Conservation (phyloP, 2,329 filamentous ascomycete species). For the Arthrinium puccinioides region DNA sequence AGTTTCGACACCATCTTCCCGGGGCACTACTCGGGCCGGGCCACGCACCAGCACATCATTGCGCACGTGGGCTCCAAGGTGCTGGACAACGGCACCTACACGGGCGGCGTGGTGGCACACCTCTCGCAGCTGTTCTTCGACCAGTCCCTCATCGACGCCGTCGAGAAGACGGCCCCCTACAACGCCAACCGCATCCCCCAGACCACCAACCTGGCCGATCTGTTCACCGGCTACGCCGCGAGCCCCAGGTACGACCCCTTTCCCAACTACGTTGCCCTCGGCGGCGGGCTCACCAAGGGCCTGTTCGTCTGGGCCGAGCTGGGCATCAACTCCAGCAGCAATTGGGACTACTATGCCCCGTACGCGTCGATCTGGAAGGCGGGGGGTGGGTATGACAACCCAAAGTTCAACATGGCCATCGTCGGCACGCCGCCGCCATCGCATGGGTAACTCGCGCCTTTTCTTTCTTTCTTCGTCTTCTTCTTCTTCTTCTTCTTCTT, state of each 20-base stretch:
- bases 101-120: slow-evolving; percentile 30
- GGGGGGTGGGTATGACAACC: slow-evolving; percentile 21
- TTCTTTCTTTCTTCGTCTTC: no score
- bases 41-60: slow-evolving; percentile 35
- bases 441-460: slow-evolving; percentile 19
- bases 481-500: no score
- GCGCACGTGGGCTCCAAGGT: slow-evolving; percentile 26
- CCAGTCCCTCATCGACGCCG: slow-evolving; percentile 25
- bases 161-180: slow-evolving; percentile 30
- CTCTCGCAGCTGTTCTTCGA: slow-evolving; percentile 36
- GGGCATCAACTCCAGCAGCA: slow-evolving; percentile 18
- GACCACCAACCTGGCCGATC: slow-evolving; percentile 19
- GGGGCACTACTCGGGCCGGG: slow-evolving; percentile 31
- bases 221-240: slow-evolving; percentile 22
- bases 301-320: slow-evolving; percentile 23
- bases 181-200: slow-evolving; percentile 25
- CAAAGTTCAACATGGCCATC: slow-evolving; percentile 17
- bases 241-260: slow-evolving; percentile 35
- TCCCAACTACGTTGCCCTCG: slow-evolving; percentile 35
- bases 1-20: slow-evolving; percentile 40
- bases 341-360: slow-evolving; percentile 21
- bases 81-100: slow-evolving; percentile 28
- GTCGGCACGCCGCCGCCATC: slow-evolving; percentile 17
- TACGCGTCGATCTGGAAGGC: slow-evolving; percentile 21
- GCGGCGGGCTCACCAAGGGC: slow-evolving; percentile 12